These are phyloP conservation scores for Phaseolus coccineus DNA, from an alignment of 331 rosid genomes.

Conservation along the genomic window DNA sequence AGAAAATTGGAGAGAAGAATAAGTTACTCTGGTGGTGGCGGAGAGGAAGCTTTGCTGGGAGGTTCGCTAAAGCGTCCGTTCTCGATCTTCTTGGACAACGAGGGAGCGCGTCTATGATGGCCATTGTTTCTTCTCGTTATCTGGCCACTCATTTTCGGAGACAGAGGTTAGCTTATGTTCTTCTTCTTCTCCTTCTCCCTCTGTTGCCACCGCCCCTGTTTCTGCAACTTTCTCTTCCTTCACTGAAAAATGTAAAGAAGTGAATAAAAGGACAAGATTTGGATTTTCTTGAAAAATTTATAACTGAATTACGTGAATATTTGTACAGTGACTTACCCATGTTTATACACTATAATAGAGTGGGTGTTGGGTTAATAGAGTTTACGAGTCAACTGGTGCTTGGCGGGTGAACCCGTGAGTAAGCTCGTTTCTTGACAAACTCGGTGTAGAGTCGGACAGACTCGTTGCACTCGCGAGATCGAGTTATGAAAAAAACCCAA, in stretches of 20 bases:
- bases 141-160: slow-evolving; percentile 53
- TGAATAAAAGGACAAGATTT: slow-evolving; percentile 23
- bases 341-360: too few relatives aligned
- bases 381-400: too few relatives aligned
- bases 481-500: too few relatives aligned
- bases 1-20: slow-evolving; percentile 52
- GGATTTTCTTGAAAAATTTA: not conserved
- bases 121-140: slow-evolving; percentile 59
- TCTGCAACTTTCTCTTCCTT: slow-evolving; percentile 18
- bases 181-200: slow-evolving; percentile 1
- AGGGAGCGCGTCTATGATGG: slow-evolving; percentile 58
- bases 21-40: slow-evolving; percentile 57
- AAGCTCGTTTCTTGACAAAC: too few relatives aligned
- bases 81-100: slow-evolving; percentile 61
- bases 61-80: slow-evolving; percentile 56
- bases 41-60: slow-evolving; percentile 67
- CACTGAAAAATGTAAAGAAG: not conserved
- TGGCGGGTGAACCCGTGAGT: too few relatives aligned
- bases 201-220: slow-evolving; percentile 31
- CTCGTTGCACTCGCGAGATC: too few relatives aligned
- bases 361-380: too few relatives aligned
- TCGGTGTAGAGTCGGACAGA: too few relatives aligned
- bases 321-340: too few relatives aligned
- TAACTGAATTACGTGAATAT: too few relatives aligned
- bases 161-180: slow-evolving; percentile 41